phyloP scores from a whole-genome alignment of 768 basidiomycete species.

The Mycena rebaudengoi region DNA sequence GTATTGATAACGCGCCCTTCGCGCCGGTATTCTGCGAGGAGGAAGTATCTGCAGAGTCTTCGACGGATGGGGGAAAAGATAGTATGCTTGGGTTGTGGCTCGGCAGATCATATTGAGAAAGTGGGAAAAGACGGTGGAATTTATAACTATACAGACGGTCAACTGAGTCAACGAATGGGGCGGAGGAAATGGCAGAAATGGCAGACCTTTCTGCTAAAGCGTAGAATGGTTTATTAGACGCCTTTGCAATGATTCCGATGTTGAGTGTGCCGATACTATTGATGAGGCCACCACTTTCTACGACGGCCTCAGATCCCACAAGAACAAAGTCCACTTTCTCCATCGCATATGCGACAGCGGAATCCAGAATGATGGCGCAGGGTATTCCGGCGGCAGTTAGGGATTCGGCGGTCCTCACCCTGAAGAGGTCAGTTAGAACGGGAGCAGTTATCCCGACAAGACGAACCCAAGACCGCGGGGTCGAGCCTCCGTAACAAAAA shows the following conservation, averaged over 20 bases:
- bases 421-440: slow-evolving; percentile 43
- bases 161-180: slow-evolving; percentile 30
- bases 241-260: slow-evolving; percentile 95
- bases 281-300: slow-evolving; percentile 92
- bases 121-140: slow-evolving; percentile 94
- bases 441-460: not conserved
- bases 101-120: slow-evolving; percentile 90
- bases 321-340: slow-evolving; percentile 95
- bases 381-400: slow-evolving; percentile 92
- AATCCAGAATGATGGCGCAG: slow-evolving; percentile 93
- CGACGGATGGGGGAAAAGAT: slow-evolving; percentile 62
- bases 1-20: slow-evolving; percentile 53
- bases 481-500: slow-evolving; percentile 96
- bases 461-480: slow-evolving; percentile 88
- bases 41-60: slow-evolving; percentile 15
- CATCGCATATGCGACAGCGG: slow-evolving; percentile 97
- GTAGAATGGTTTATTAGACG: slow-evolving; percentile 95
- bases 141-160: slow-evolving; percentile 76
- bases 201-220: slow-evolving; percentile 88
- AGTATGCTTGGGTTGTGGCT: slow-evolving; percentile 80
- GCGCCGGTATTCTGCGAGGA: slow-evolving; percentile 19
- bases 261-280: slow-evolving; percentile 96
- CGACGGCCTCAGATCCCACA: slow-evolving; percentile 97
- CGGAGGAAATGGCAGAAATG: slow-evolving; percentile 26
- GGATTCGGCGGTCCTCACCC: slow-evolving; percentile 90